Evolutionary conservation across 371 early-diverging fungal species (phyloP).

Genomic region (Sporodiniella umbellata): DNA sequence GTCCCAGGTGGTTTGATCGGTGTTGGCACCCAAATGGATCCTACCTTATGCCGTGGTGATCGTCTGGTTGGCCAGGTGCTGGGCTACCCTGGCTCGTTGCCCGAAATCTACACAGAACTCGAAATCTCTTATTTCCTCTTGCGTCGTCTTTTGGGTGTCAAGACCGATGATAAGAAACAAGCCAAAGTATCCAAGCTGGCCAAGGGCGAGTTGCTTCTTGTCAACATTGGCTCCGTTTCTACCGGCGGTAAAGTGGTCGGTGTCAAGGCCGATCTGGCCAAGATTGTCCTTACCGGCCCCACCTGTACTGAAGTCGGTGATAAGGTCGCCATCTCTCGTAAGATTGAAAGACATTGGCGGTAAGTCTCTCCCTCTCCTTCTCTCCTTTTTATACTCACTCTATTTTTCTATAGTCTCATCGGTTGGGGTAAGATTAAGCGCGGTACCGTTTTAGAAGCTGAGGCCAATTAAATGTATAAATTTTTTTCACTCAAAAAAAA

Average conservation of each 20-base stretch:
- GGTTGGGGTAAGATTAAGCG: conserved; percentile 97
- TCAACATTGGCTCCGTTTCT: conserved; percentile 99
- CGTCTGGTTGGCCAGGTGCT: conserved; percentile 99
- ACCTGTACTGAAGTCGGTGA: conserved; percentile 98
- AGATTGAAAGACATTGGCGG: conserved; percentile 99
- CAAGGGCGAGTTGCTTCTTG: conserved; percentile 95
- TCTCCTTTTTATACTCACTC: no score
- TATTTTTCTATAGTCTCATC: conserved; percentile 86
- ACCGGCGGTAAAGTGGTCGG: conserved; percentile 95
- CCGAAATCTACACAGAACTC: conserved; percentile 94
- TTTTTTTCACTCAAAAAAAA: not conserved
- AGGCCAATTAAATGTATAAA: conserved; percentile 39
- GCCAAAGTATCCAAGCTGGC: conserved; percentile 91
- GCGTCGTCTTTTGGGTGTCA: conserved; percentile 94
- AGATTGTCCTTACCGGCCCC: conserved; percentile 92
- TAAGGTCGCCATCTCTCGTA: conserved; percentile 96
- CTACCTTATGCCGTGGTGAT: conserved; percentile 98
- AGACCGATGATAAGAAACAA: conserved; percentile 96
- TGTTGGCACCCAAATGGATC: conserved; percentile 99
- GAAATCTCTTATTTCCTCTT: conserved; percentile 98
- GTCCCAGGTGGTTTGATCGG: conserved; percentile 99
- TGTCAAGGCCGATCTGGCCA: conserved; percentile 93
- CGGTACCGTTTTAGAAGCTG: conserved; percentile 78
- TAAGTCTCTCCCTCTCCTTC: no score
- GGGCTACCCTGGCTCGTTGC: conserved; percentile 94